Evolutionary conservation across 108 stramenopile genomes (phyloP).

Genomic region (Fragilariopsis cylindrus): DNA sequence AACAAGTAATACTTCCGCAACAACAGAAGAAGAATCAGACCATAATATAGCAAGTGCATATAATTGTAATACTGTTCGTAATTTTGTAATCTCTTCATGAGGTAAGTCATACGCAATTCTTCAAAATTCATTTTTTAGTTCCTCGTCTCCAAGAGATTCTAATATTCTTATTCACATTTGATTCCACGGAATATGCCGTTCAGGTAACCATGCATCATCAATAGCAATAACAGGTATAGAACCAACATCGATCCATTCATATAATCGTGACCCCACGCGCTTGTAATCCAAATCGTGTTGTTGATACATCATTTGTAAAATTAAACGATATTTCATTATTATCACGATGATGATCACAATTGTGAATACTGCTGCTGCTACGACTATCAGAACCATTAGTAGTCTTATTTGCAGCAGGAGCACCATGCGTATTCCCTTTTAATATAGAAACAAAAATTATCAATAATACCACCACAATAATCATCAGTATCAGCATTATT

Average conservation of each 20-base stretch:
- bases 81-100: too few relatives aligned
- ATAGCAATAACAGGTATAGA: conserved; percentile 3
- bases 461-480: too few relatives aligned
- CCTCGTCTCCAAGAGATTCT: neutral
- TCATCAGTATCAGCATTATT: too few relatives aligned
- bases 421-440: too few relatives aligned
- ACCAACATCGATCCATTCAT: conserved; percentile 7
- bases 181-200: neutral
- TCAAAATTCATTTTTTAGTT: neutral
- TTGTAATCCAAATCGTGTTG: neutral
- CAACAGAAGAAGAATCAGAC: neutral
- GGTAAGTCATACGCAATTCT: too few relatives aligned
- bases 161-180: neutral
- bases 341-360: neutral
- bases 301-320: conserved; percentile 1
- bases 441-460: too few relatives aligned
- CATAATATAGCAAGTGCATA: neutral
- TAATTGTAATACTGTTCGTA: neutral
- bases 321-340: neutral
- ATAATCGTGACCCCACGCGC: neutral
- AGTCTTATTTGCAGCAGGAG: too few relatives aligned
- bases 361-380: too few relatives aligned
- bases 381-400: too few relatives aligned
- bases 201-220: conserved; percentile 3
- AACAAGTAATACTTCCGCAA: neutral